Base-by-base conservation (phyloP, 768 basidiomycete species). In the Cyathus striatus region DNA sequence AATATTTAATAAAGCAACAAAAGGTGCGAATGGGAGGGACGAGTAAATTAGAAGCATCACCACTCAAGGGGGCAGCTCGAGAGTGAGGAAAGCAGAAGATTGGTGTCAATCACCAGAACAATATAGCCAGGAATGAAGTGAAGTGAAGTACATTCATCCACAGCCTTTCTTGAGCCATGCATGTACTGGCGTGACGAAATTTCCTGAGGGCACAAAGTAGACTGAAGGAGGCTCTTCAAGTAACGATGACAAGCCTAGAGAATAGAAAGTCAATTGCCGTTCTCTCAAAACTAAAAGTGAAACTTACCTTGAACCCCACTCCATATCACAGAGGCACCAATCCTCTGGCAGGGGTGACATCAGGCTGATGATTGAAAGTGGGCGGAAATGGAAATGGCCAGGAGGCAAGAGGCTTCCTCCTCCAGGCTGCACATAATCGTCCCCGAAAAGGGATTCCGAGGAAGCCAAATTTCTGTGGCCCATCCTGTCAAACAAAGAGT, bases 281-380 rank as follows among this genome's bases (percentile, higher is more conserved):
- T 40, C 22, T 26, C 47, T 24, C 38, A 42, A 32, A 26, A n/a
- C n/a, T n/a, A n/a, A n/a, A n/a, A n/a, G 23, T 22, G 44, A 46
- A 20, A 51, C 63, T 40, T 55, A 89, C 90, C 81, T 90, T 91
- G 41, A 94, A 72, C n/a, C 85, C 96, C 96, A 99, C 52, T 93
- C 93, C 83, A 94, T 90, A 1, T 95, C 96, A 23, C 96, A 76
- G 51, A 97, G 59, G 54, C 87, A 89, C 92, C 94, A 97, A 55
- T 98, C 96, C 62, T 99, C 96, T 0, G 88, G 76, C 2, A 98
- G 66, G 0, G 90, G 83, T 0, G 83, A 82, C 18, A 76, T 65
- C 47, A 79, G 83, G 12, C 79, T 78, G 35, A 71, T 79, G 0
- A 85, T 86, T n/a, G n/a, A n/a, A n/a, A n/a, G n/a, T n/a, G n/a